Percentiles rank a stretch among this genome's conserved stretches.
Evolutionary conservation across 768 basidiomycete genomes (phyloP).

Genomic region (Clavulina sp.): DNA sequence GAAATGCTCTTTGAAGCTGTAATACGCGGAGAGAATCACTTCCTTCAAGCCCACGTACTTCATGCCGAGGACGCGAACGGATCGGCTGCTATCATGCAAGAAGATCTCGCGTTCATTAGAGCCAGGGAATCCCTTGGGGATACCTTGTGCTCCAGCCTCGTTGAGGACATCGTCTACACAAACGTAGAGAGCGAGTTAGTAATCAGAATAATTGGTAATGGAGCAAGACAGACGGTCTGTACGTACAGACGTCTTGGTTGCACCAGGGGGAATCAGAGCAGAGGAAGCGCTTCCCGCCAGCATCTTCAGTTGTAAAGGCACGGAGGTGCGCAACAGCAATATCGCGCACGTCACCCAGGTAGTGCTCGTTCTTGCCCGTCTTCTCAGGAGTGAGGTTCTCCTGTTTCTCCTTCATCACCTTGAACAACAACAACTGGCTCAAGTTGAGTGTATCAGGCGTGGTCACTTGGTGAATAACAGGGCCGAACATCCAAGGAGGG

Average conservation of each 20-base stretch:
- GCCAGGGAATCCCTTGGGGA: slow-evolving; percentile 8
- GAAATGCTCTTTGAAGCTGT: too few relatives aligned
- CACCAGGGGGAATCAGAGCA: slow-evolving; percentile 2
- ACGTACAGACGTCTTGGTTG: slow-evolving; percentile 9
- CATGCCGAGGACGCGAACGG: slow-evolving; percentile 8
- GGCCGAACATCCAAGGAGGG: slow-evolving; percentile 10
- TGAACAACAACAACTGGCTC: too few relatives aligned
- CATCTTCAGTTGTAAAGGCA: slow-evolving; percentile 10
- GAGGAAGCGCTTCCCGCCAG: slow-evolving; percentile 13
- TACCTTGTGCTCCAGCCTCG: slow-evolving; percentile 4
- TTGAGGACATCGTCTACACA: slow-evolving; percentile 5
- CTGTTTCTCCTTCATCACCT: too few relatives aligned
- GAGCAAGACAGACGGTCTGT: too few relatives aligned
- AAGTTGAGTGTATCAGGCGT: too few relatives aligned
- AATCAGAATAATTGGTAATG: too few relatives aligned
- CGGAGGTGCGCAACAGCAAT: slow-evolving; percentile 16
- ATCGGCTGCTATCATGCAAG: too few relatives aligned
- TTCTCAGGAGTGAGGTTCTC: too few relatives aligned
- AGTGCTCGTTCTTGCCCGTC: not conserved
- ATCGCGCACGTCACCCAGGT: slow-evolving; percentile 19
- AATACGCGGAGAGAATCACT: too few relatives aligned
- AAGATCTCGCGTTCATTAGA: too few relatives aligned
- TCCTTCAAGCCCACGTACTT: slow-evolving; percentile 6
- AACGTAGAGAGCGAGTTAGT: too few relatives aligned
- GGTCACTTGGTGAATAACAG: too few relatives aligned